A percentile compares a stretch with the other conserved stretches of the same genome.
Evolutionary conservation across 257 asterid species (phyloP).

Genomic region (Capsicum pubescens): DNA sequence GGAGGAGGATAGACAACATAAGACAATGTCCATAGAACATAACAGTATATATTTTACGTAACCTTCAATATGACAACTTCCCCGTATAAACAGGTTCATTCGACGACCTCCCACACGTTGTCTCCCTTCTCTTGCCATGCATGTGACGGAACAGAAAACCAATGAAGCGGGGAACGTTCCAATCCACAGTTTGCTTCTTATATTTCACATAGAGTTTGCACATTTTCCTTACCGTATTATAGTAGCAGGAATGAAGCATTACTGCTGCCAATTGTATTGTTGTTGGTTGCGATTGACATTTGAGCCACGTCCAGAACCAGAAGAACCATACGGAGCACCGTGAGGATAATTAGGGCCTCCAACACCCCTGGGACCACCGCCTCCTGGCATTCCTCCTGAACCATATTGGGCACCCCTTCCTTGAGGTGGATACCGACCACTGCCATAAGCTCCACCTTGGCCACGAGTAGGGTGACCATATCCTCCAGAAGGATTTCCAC

Average conservation of each 20-base stretch:
- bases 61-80: not conserved
- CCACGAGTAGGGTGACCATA: slow-evolving; percentile 77
- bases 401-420: slow-evolving; percentile 79
- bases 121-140: not conserved
- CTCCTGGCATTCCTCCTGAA: slow-evolving; percentile 57
- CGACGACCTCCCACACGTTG: not conserved
- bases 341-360: slow-evolving; percentile 83
- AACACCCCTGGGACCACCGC: slow-evolving; percentile 70
- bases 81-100: not conserved
- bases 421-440: slow-evolving; percentile 76
- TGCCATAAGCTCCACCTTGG: slow-evolving; percentile 75
- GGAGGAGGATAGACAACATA: not conserved
- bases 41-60: slow-evolving; percentile 13
- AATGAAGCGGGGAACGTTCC: not conserved
- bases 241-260: slow-evolving; percentile 31
- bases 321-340: slow-evolving; percentile 64
- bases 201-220: slow-evolving; percentile 14
- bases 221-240: slow-evolving; percentile 9
- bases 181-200: not conserved
- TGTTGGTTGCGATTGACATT: slow-evolving; percentile 79
- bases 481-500: slow-evolving; percentile 77
- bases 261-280: slow-evolving; percentile 91
- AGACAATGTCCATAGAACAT: slow-evolving; percentile 18
- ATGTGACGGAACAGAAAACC: slow-evolving; percentile 7
- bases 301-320: slow-evolving; percentile 88